Percentiles rank a stretch among this genome's conserved stretches.
phyloP scores from a whole-genome alignment of 1,284 basidiomycete genomes.

The Anthracocystis panici-leucophaei region DNA sequence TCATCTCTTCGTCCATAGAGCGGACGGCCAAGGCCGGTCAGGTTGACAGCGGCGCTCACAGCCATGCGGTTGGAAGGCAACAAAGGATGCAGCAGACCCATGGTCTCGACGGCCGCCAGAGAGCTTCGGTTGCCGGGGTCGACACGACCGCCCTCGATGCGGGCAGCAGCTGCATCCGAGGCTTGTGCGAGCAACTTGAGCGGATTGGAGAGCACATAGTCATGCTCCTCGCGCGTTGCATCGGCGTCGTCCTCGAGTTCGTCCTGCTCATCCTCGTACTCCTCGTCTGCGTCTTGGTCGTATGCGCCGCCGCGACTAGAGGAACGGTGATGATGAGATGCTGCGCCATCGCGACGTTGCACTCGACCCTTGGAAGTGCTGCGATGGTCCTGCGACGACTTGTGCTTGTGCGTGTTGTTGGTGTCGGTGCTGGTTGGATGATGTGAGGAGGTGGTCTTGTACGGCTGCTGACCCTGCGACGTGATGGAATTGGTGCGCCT shows the following conservation, averaged over 20 bases:
- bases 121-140: constrained; percentile 41
- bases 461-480: constrained; percentile 7
- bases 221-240: constrained; percentile 49
- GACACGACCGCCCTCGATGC: constrained; percentile 43
- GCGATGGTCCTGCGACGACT: constrained; percentile 17
- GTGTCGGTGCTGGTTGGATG: constrained; percentile 16
- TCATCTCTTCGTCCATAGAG: constrained; percentile 41
- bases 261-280: constrained; percentile 56
- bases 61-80: constrained; percentile 47
- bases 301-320: constrained; percentile 26
- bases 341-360: constrained; percentile 20
- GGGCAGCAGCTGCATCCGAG: constrained; percentile 53
- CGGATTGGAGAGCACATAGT: constrained; percentile 60
- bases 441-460: constrained; percentile 10
- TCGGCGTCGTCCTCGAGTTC: constrained; percentile 55
- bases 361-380: constrained; percentile 32
- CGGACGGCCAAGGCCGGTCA: constrained; percentile 45
- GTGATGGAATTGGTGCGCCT: constrained; percentile 13
- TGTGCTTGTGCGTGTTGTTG: constrained; percentile 17
- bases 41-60: constrained; percentile 42
- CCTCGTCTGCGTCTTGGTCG: constrained; percentile 52
- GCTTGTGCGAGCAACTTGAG: constrained; percentile 60
- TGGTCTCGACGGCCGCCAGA: constrained; percentile 52
- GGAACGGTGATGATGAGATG: constrained; percentile 29
- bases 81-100: constrained; percentile 51